Evolutionary conservation across 148 eudicot genomes (phyloP).

Genomic region (Pharnaceum exiguum): DNA sequence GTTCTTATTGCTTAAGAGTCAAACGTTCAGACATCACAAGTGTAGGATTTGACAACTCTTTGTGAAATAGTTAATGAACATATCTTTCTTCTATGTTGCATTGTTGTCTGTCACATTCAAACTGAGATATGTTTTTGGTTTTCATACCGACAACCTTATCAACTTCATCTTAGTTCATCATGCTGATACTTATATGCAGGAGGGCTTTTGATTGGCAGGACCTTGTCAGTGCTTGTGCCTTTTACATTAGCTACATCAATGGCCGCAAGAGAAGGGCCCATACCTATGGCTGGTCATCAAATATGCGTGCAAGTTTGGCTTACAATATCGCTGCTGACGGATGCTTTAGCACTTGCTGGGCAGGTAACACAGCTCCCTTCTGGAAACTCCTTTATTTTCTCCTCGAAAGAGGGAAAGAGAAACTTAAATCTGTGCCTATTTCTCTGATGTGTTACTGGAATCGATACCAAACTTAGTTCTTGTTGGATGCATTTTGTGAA

Average conservation of each 20-base stretch:
- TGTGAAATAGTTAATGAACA: no score
- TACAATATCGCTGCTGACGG: conserved; percentile 89
- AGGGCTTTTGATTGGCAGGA: conserved; percentile 71
- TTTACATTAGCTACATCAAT: conserved; percentile 83
- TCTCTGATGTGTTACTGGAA: neutral
- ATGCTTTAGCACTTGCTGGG: conserved; percentile 94
- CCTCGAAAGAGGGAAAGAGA: no score
- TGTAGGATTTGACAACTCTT: no score
- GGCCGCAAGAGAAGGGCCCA: conserved; percentile 87
- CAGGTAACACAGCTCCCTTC: conserved; percentile 40
- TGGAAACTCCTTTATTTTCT: neutral
- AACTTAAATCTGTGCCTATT: neutral
- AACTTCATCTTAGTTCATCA: neutral
- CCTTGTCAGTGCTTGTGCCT: conserved; percentile 70
- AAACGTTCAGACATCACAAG: no score
- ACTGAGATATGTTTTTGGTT: neutral
- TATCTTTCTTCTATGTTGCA: neutral
- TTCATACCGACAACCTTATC: neutral
- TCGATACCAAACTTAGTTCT: no score
- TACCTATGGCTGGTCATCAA: conserved; percentile 91
- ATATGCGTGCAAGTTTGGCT: conserved; percentile 87
- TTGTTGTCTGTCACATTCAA: neutral
- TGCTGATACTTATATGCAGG: conserved; percentile 36
- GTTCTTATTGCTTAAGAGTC: no score
- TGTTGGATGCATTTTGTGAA: no score